Percentiles rank a stretch among this genome's conserved stretches.
Conservation (phyloP, 148 eudicot species). For the Arbutus unedo region DNA sequence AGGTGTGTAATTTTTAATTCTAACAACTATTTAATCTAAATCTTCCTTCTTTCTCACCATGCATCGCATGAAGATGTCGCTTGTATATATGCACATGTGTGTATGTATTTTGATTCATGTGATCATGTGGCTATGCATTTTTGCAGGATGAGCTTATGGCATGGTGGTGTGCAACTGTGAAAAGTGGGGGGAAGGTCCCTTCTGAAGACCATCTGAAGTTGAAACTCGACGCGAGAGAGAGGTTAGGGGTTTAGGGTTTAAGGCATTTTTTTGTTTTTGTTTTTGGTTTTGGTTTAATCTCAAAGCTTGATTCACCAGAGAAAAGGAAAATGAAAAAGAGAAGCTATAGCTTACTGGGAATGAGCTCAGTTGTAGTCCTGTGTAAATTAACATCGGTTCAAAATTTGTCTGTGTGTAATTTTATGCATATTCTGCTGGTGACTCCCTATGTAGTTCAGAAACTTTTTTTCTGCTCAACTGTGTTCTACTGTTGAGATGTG, state of each 20-base stretch:
- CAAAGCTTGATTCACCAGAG: not conserved
- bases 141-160: slow-evolving; percentile 49
- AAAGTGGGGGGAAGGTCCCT: slow-evolving; percentile 44
- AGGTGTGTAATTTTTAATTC: too few species aligned
- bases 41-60: too few species aligned
- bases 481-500: not conserved
- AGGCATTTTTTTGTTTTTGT: not conserved
- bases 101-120: not conserved
- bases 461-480: not conserved
- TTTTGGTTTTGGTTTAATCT: not conserved
- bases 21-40: too few species aligned
- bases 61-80: not conserved
- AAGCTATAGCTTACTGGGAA: not conserved
- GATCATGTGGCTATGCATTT: not conserved
- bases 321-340: not conserved
- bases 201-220: slow-evolving; percentile 32
- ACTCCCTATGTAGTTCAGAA: not conserved
- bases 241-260: slow-evolving; percentile 35
- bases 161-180: slow-evolving; percentile 46
- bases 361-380: not conserved
- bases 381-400: not conserved
- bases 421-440: not conserved
- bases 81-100: not conserved
- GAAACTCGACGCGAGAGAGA: slow-evolving; percentile 34
- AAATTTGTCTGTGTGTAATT: not conserved